These are phyloP conservation scores for Thalassiosira allenii DNA, from an alignment of 352 stramenopile genomes.

Conservation along the genomic window DNA sequence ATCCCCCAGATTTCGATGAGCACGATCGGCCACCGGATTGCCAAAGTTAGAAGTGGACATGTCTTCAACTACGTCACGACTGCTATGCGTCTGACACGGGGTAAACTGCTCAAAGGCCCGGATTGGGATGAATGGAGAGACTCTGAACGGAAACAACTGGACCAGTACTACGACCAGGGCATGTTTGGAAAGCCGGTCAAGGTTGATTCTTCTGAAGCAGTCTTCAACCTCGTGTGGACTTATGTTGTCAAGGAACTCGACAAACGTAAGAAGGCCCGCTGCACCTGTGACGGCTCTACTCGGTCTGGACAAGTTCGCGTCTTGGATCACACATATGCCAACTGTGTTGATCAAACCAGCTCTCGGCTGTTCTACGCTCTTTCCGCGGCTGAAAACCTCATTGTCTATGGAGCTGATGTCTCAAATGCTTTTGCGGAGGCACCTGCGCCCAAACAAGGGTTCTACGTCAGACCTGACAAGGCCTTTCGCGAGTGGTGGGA, in stretches of 20 bases:
- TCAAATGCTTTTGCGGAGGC: conserved; percentile 58
- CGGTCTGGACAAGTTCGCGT: conserved; percentile 30
- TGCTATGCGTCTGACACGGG: conserved; percentile 17
- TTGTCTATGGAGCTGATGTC: conserved; percentile 51
- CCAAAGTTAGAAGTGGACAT: neutral
- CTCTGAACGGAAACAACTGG: conserved; percentile 46
- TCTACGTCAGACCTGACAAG: conserved; percentile 16
- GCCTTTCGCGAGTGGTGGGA: conserved; percentile 10
- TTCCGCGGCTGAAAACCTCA: conserved; percentile 18
- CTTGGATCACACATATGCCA: conserved; percentile 45
- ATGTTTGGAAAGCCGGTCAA: conserved; percentile 53
- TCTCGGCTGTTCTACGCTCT: conserved; percentile 56
- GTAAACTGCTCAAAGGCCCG: conserved; percentile 15
- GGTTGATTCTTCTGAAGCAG: neutral
- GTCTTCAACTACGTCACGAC: neutral
- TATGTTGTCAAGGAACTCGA: conserved; percentile 42
- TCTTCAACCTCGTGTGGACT: conserved; percentile 43
- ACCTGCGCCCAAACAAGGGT: conserved; percentile 33
- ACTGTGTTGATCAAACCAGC: conserved; percentile 49
- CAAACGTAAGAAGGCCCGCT: conserved; percentile 35
- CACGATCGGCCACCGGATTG: too few species aligned
- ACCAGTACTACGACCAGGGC: conserved; percentile 50
- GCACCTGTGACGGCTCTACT: conserved; percentile 46
- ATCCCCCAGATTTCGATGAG: too few species aligned
- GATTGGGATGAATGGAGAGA: conserved; percentile 55